A percentile compares a stretch with the other conserved stretches of the same genome.
Evolutionary conservation across 345 rosid species (phyloP).

Genomic region (Lepidium aucheri): DNA sequence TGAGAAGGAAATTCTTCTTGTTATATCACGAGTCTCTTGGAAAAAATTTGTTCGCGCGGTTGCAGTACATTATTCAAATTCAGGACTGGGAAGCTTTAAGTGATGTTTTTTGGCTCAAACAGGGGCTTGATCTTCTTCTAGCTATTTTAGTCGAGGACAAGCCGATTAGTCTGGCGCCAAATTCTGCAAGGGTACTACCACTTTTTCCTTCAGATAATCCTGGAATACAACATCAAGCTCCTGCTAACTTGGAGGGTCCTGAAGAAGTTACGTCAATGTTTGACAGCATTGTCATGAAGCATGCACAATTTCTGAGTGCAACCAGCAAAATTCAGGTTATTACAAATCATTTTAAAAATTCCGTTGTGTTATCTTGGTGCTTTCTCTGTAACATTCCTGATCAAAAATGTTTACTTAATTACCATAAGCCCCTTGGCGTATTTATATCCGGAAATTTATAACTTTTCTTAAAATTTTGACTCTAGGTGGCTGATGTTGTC

Average conservation of each 20-base stretch:
- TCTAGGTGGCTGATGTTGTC: conserved; percentile 86
- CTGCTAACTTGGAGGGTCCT: conserved; percentile 54
- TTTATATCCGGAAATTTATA: not conserved
- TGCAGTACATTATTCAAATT: conserved; percentile 77
- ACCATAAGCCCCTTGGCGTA: not conserved
- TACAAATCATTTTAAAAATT: not conserved
- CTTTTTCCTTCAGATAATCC: conserved; percentile 59
- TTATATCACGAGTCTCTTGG: conserved; percentile 80
- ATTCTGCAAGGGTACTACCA: conserved; percentile 82
- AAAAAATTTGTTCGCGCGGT: conserved; percentile 67
- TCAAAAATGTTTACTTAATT: conserved; percentile 1
- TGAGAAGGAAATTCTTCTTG: conserved; percentile 74
- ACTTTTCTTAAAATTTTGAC: not conserved
- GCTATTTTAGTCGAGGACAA: conserved; percentile 82
- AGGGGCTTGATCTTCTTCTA: conserved; percentile 94
- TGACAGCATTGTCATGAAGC: conserved; percentile 77
- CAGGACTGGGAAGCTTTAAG: conserved; percentile 99
- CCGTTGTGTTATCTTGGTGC: not conserved
- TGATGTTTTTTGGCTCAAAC: conserved; percentile 99
- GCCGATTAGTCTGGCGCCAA: conserved; percentile 91
- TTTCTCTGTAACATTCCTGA: conserved; percentile 7
- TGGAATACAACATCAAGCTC: conserved; percentile 43
- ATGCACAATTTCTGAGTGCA: conserved; percentile 75
- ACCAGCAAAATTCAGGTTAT: conserved; percentile 89
- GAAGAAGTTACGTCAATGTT: conserved; percentile 73